A percentile compares a stretch with the other conserved stretches of the same genome.
phyloP scores from a whole-genome alignment of 176 grass and related monocot species.

The Elymus sibiricus region DNA sequence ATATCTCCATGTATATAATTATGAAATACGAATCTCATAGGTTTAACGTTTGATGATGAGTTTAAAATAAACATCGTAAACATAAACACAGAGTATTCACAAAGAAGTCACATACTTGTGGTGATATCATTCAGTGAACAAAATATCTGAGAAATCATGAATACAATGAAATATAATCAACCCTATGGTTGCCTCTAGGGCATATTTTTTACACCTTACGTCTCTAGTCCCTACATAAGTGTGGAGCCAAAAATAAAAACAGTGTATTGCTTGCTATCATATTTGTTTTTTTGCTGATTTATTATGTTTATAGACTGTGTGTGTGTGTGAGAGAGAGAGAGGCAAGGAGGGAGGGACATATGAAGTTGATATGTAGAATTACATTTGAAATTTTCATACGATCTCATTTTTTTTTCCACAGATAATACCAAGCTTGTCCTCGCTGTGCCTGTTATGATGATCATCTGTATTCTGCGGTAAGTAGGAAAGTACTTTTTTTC shows the following conservation, averaged over 20 bases:
- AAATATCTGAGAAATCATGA: neutral
- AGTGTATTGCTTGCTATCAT: neutral
- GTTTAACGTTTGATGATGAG: neutral
- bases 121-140: neutral
- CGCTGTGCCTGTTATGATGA: neutral
- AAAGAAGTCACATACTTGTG: neutral
- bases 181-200: neutral
- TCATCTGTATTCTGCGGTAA: neutral
- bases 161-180: neutral
- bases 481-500: neutral
- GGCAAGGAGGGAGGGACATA: neutral
- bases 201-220: neutral
- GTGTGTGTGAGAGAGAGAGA: neutral
- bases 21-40: neutral
- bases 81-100: neutral
- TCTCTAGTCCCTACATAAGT: neutral
- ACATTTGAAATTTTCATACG: neutral
- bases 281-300: neutral
- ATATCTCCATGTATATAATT: neutral
- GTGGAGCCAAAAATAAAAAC: neutral
- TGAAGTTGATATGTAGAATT: too few relatives aligned
- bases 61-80: neutral
- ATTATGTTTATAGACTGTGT: neutral
- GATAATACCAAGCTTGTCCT: conserved; percentile 12
- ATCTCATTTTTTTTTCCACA: neutral